A percentile compares a stretch with the other conserved stretches of the same genome.
Conservation (phyloP, 179 eudicot species). For the Heliamphora pulchella region DNA sequence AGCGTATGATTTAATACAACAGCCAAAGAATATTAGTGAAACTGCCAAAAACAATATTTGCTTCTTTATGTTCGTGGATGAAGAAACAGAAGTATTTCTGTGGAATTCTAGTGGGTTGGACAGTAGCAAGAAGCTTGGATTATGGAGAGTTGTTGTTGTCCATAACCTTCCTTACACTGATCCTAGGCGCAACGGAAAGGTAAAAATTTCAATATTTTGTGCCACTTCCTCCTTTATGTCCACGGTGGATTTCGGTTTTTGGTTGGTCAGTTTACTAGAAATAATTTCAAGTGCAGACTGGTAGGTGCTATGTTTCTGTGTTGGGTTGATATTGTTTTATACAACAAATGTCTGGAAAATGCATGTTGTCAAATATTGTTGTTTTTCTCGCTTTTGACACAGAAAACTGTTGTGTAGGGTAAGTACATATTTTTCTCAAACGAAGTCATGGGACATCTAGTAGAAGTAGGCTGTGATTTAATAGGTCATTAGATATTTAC, state of each 20-base stretch:
- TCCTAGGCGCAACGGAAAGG: constrained; percentile 96
- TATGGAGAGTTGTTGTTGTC: constrained; percentile 82
- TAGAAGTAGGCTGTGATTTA: too few species aligned
- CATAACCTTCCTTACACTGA: constrained; percentile 81
- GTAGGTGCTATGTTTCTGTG: too few species aligned
- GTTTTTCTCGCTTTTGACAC: too few species aligned
- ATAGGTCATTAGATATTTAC: too few species aligned
- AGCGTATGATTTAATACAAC: constrained; percentile 78
- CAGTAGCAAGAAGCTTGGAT: constrained; percentile 53
- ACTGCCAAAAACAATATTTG: constrained; percentile 65
- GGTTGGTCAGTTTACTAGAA: not conserved
- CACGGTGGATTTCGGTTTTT: not conserved
- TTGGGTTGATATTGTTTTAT: too few species aligned
- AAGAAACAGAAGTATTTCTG: constrained; percentile 71
- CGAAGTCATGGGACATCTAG: too few species aligned
- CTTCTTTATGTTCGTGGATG: constrained; percentile 93
- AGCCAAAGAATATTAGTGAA: constrained; percentile 81
- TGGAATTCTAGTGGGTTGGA: constrained; percentile 61
- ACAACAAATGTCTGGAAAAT: too few species aligned
- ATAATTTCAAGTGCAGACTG: too few species aligned
- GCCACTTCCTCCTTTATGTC: not conserved
- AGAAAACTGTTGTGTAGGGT: too few species aligned
- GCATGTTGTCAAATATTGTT: too few species aligned
- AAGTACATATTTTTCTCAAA: too few species aligned
- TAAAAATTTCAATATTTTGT: constrained; percentile 19